Conservation (phyloP, 2,329 filamentous ascomycete species). For the Aspergillus jensenii region DNA sequence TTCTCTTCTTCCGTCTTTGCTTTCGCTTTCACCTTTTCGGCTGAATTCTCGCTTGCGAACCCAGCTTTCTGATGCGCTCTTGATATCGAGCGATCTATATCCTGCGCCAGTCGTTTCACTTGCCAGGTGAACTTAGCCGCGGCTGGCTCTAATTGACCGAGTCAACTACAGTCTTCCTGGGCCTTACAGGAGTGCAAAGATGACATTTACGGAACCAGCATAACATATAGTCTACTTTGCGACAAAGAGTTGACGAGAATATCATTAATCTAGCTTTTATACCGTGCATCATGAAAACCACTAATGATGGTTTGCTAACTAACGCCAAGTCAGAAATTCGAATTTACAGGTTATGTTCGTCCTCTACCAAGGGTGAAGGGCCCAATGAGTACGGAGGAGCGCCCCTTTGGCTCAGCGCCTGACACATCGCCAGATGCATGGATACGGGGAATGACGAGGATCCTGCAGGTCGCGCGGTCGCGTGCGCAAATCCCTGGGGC, state of each 20-base stretch:
- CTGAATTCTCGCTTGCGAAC: not conserved
- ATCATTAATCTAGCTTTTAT: constrained; percentile 29
- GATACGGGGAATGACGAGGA: constrained; percentile 1
- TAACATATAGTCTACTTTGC: not conserved
- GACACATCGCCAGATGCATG: constrained; percentile 7
- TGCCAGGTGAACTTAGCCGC: no score
- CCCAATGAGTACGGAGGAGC: constrained; percentile 1
- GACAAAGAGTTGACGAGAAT: not conserved
- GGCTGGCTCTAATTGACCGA: no score
- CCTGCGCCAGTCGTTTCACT: no score
- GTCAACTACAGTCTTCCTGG: not conserved
- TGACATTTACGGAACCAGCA: not conserved
- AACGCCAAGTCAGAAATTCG: constrained; percentile 18
- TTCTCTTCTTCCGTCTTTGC: not conserved
- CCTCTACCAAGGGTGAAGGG: constrained; percentile 8
- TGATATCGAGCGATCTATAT: no score
- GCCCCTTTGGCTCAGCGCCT: constrained; percentile 6
- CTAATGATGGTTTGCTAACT: constrained; percentile 17
- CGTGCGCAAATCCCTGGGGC: constrained; percentile 9
- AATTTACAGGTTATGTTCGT: constrained; percentile 17
- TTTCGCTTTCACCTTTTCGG: not conserved
- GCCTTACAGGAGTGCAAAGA: not conserved
- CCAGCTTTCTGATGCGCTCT: not conserved
- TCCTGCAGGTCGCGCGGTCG: constrained; percentile 6
- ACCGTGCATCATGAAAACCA: constrained; percentile 18